A percentile compares a stretch with the other conserved stretches of the same genome.
These are phyloP conservation scores for Cymodocea nodosa DNA, from an alignment of 116 monocot genomes.

Conservation along the genomic window DNA sequence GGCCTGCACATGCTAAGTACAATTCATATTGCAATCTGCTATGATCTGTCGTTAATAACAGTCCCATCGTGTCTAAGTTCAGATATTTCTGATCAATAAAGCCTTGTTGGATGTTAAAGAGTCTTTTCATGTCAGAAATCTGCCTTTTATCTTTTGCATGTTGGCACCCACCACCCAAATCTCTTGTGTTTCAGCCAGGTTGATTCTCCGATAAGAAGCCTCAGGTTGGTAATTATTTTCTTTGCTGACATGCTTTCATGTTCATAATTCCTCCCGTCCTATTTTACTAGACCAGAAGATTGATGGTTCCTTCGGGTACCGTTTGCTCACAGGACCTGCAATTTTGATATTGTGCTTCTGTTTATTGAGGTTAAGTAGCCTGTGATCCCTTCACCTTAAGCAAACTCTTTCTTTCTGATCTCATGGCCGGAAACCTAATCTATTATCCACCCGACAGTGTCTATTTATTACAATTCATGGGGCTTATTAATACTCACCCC, in stretches of 20 bases:
- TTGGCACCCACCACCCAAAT: conserved; percentile 3
- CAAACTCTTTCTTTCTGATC: not conserved
- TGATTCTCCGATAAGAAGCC: not conserved
- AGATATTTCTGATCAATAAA: not conserved
- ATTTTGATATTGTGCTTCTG: not conserved
- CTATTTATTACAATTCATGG: conserved; percentile 10
- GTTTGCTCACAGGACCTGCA: not conserved
- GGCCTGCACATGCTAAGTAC: no score
- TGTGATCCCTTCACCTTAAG: not conserved
- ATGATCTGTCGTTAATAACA: not conserved
- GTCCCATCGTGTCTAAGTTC: not conserved
- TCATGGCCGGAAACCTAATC: not conserved
- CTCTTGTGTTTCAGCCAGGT: not conserved
- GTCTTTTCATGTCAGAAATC: conserved; percentile 9
- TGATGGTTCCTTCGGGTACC: not conserved
- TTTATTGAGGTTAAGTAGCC: not conserved
- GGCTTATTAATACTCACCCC: not conserved
- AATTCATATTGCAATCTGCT: not conserved
- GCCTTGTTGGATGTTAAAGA: not conserved
- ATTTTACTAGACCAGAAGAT: not conserved
- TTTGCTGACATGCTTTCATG: not conserved
- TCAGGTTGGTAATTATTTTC: not conserved
- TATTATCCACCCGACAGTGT: not conserved
- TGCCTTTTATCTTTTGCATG: not conserved
- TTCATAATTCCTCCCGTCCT: not conserved